Base-by-base conservation (phyloP, 768 basidiomycete genomes). In the Hygrophorus russula region DNA sequence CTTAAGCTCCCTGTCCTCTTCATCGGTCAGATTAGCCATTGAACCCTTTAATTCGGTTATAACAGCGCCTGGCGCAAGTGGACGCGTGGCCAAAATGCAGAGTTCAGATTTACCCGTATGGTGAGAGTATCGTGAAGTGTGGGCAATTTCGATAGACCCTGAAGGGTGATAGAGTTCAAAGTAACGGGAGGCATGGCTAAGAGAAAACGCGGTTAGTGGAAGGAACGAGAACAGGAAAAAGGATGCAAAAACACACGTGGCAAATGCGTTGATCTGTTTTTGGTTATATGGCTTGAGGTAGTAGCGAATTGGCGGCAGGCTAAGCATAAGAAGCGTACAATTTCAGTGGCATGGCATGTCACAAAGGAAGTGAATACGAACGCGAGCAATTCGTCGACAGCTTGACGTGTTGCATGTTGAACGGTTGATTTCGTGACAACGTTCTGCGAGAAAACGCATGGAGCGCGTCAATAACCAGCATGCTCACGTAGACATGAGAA, bases 31-130 rank as follows among this genome's bases (percentile, higher is more conserved):
- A 57, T 89, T 79, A 13, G 89, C 88, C 83, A 91, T 85, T 8
- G 88, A 90, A 29, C 88, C 88, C 59, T 90, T 89, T 39, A 91
- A 70, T 56, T 91, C 88, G n/a, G 74, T 77, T 48, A 91, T 80
- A 49, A 87, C 84, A 42, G 71, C 62, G 46, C 86, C 83, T 15
- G 79, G 72, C 18, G 67, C 63, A 20, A 90, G 69, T 32, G 71
- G 60, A 18, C 82, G 80, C 14, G 88, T 90, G 24, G 88, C 88
- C 40, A 90, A 71, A 41, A 90, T 89, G 53, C 89, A 91, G 11
- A 91, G 63, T 57, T 91, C 88, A 24, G 85, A 85, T 63, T 91
- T 91, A 52, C 88, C 89, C 24, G 88, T 91, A 47, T 74, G 76
- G 62, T 87, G 81, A 33, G 87, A 79, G 59, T 91, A 91, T 19